A percentile compares a stretch with the other conserved stretches of the same genome.
Evolutionary conservation across 106 monocot species (phyloP).

Genomic region (Gastrodia elata): DNA sequence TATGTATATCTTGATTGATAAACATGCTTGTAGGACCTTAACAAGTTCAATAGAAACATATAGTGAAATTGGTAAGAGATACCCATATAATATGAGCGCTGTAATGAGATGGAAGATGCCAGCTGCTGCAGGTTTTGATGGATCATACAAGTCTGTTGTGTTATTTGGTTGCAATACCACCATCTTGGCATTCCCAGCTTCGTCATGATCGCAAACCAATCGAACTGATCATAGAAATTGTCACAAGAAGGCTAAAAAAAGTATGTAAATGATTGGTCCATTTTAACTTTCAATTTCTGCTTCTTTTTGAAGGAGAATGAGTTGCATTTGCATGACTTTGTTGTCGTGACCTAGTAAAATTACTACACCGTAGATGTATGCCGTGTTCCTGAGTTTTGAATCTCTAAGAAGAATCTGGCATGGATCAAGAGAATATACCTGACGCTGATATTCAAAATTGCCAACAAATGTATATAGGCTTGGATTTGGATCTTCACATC

Average conservation of each 20-base stretch:
- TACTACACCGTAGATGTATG: conserved; percentile 34
- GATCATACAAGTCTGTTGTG: conserved; percentile 26
- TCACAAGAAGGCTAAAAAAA: conserved; percentile 20
- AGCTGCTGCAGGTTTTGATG: conserved; percentile 19
- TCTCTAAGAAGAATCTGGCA: conserved; percentile 44
- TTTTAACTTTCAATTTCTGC: conserved; percentile 45
- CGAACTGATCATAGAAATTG: conserved; percentile 41
- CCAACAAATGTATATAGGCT: conserved; percentile 40
- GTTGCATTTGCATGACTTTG: conserved; percentile 54
- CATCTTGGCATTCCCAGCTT: conserved; percentile 32
- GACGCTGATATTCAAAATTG: conserved; percentile 36
- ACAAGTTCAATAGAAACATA: conserved; percentile 20
- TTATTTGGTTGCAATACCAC: conserved; percentile 35
- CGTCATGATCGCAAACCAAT: conserved; percentile 40
- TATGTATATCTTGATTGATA: conserved; percentile 9
- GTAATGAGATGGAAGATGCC: conserved; percentile 45
- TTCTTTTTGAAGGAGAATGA: conserved; percentile 37
- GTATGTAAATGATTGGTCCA: conserved; percentile 24
- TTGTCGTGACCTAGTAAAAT: conserved; percentile 41
- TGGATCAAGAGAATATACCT: conserved; percentile 35
- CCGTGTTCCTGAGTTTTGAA: conserved; percentile 42
- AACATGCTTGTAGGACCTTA: conserved; percentile 14
- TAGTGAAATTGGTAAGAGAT: conserved; percentile 39
- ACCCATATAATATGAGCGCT: conserved; percentile 44
- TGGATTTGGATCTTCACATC: conserved; percentile 24